Evolutionary conservation across 1,139 yeast genomes (phyloP), one percentile per base, ranked within the genome.

Genomic region (Yarrowia galli): DNA sequence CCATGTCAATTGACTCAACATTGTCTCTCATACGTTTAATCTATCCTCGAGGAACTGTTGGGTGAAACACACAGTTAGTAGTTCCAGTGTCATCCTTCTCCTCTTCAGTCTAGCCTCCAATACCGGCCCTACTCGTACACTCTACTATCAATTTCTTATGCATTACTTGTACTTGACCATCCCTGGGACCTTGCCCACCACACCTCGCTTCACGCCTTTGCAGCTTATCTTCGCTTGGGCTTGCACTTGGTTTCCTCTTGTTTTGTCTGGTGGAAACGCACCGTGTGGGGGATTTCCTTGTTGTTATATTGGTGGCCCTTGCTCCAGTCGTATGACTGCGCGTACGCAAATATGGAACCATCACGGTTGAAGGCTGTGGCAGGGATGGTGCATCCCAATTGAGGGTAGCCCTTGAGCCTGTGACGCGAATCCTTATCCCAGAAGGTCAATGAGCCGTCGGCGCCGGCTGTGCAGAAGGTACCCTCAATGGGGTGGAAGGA

Each of bases 381-480:
- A 0, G 97, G 84, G 68, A 96, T 89, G 1, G 97, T 82, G 46
- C 89, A 88, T 56, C 89, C 89, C 36, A 91, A 83, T 20, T 85
- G 79, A 4, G 95, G 92, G 80, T 89, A 91, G 42, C 90, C 91
- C 79, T 89, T 91, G 72, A 95, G 84, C 73, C 98, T 85, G 76
- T 91, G 97, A 76, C 89, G 87, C 67, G 96, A 90, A 74, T 92
- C 97, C 79, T 92, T 92, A 77, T 96, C 99, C 99, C 99, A 96
- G 80, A 91, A 89, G 74, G 93, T 89, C 80, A 92, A 89, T 9
- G 96, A 84, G 18, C 99, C 99, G 78, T 96, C 99, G 46, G 96
- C 85, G 15, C 99, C 99, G 0, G 97, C 96, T 7, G 99, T 96
- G 67, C 89, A 88, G 78, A 96, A 89, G 0, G 99, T 92, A 53